These are phyloP conservation scores for Sugiyamaella paludigena DNA, from an alignment of 1,139 yeast species.

Conservation along the genomic window DNA sequence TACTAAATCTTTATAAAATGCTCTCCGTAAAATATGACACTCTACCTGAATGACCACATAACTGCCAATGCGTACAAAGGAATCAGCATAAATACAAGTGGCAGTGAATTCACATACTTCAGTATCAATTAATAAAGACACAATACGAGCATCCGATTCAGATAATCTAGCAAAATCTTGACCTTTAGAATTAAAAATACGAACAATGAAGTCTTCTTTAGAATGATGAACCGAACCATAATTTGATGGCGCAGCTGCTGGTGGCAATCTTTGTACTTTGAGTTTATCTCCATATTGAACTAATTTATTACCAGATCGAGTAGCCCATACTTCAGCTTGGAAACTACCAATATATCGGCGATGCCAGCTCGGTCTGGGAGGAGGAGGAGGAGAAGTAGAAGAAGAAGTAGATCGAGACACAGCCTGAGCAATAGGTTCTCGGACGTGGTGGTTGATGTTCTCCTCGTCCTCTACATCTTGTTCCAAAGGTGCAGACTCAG, in stretches of 20 bases:
- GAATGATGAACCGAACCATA: slow-evolving; percentile 12
- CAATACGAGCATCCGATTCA: slow-evolving; percentile 64
- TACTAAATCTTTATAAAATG: slow-evolving; percentile 44
- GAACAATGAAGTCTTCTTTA: slow-evolving; percentile 35
- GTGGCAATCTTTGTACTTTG: slow-evolving; percentile 35
- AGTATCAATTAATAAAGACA: slow-evolving; percentile 64
- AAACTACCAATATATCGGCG: slow-evolving; percentile 62
- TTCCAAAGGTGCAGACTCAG: not conserved
- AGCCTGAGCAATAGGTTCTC: not conserved
- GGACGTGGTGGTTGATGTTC: not conserved
- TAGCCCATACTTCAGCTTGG: slow-evolving; percentile 78
- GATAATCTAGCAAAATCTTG: slow-evolving; percentile 78
- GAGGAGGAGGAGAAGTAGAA: slow-evolving; percentile 1
- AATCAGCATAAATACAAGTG: slow-evolving; percentile 57
- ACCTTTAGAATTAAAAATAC: slow-evolving; percentile 34
- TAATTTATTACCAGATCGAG: slow-evolving; percentile 63
- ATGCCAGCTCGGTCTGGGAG: slow-evolving; percentile 22
- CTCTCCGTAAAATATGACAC: slow-evolving; percentile 53
- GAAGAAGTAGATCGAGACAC: not conserved
- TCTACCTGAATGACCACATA: slow-evolving; percentile 62
- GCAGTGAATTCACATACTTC: slow-evolving; percentile 56
- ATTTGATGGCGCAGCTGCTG: slow-evolving; percentile 14
- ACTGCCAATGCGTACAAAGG: slow-evolving; percentile 69
- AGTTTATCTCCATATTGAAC: slow-evolving; percentile 52
- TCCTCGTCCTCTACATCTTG: not conserved